Evolutionary conservation across 768 basidiomycete genomes (phyloP), one percentile per base, ranked within the genome.

Genomic region (Boletus rufocinnamomeus): DNA sequence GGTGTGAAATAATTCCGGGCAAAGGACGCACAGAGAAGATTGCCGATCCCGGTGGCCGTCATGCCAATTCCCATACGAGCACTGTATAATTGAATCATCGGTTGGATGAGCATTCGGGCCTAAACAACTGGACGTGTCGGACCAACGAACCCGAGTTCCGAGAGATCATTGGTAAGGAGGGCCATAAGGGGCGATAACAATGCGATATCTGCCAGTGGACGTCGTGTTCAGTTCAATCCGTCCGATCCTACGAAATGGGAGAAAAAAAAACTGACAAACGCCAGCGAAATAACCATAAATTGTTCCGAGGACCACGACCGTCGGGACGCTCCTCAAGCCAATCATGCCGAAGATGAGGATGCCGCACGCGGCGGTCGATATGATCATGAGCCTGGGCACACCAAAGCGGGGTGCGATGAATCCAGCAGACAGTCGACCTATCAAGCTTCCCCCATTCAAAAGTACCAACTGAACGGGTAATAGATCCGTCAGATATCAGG

Each of bases 261-360:
- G 25, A 41, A 2, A 10, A 32, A 40, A 14, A 19, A 7, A 71
- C 74, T 57, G 17, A 79, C 77, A 75, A 8, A 73, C 60, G 19
- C 81, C 82, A 35, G 74, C 69, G 57, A 81, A 82, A 60, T 81
- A 81, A 8, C 82, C 83, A 61, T 75, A 83, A 2, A 79, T 45
- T 14, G 75, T 63, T 6, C 76, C 76, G 52, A 82, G 74, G 3
- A 74, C 61, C 17, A 79, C 71, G 5, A 77, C 73, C 2, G 77
- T 72, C 3, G 70, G 61, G 8, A 71, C 64, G 56, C 65, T 64
- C 17, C 63, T 65, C 23, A 82, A 67, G 10, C 74, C 79, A 50
- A 83, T 73, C 52, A 79, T 77, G 40, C 77, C 74, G 58, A 82
- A 77, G 19, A 80, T 75, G 37, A 82, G 54, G 14, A 78, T 61